Percentiles rank a stretch among this genome's conserved stretches.
phyloP scores from a whole-genome alignment of 2,329 filamentous ascomycete genomes.

The Passalora sequoiae region DNA sequence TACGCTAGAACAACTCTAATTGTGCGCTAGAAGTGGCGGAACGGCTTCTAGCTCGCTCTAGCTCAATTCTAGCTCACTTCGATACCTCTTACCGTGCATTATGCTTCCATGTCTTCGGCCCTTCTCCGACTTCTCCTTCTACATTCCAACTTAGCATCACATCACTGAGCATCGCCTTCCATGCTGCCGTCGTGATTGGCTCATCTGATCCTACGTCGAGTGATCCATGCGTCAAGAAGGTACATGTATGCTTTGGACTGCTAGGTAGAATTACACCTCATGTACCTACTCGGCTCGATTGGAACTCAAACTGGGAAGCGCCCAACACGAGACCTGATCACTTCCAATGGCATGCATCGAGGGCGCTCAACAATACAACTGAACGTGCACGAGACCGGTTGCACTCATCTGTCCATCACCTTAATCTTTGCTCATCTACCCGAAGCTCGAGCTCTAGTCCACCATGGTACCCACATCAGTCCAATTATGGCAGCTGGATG shows the following conservation, averaged over 20 bases:
- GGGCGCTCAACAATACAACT: background rate
- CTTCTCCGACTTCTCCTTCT: background rate
- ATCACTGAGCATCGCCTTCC: background rate
- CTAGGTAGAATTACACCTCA: too few relatives aligned
- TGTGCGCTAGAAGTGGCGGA: background rate
- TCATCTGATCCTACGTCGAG: background rate
- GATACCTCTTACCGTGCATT: too few relatives aligned
- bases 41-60: background rate
- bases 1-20: too few relatives aligned
- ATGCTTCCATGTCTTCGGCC: background rate
- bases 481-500: too few relatives aligned
- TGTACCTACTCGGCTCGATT: background rate
- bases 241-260: background rate
- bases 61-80: too few relatives aligned
- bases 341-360: background rate
- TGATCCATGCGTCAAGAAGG: background rate
- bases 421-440: too few relatives aligned
- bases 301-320: background rate
- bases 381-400: too few relatives aligned
- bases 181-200: background rate
- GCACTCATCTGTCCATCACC: too few relatives aligned
- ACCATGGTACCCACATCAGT: too few relatives aligned
- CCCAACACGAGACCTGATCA: background rate
- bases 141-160: background rate
- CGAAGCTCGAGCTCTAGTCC: too few relatives aligned